Evolutionary conservation across 352 stramenopile genomes (phyloP).

Genomic region (Phytophthora sansomeana): DNA sequence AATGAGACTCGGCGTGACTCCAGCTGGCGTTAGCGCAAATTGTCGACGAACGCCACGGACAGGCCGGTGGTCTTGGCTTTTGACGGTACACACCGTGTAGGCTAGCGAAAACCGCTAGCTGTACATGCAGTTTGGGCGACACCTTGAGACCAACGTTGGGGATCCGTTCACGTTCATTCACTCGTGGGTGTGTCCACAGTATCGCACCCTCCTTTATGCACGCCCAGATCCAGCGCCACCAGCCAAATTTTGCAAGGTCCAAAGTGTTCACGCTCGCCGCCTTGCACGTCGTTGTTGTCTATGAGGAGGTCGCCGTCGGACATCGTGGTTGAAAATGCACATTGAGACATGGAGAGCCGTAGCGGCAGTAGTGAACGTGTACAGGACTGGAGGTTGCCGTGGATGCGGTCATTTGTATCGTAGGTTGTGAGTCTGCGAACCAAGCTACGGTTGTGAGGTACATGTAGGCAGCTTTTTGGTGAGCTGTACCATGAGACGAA

Average conservation of each 20-base stretch:
- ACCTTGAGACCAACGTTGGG: background rate
- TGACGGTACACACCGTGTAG: background rate
- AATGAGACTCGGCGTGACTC: constrained; percentile 5
- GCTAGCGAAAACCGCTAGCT: constrained; percentile 18
- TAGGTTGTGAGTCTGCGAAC: too few species aligned
- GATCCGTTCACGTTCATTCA: too few species aligned
- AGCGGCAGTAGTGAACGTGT: background rate
- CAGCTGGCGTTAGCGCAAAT: constrained; percentile 25
- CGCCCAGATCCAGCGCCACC: constrained; percentile 18
- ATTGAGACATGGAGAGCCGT: constrained; percentile 12
- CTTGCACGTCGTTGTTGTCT: background rate
- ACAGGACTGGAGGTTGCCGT: too few species aligned
- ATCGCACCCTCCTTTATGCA: constrained; percentile 1
- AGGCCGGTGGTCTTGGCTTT: constrained; percentile 13
- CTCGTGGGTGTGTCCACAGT: background rate
- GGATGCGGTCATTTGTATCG: too few species aligned
- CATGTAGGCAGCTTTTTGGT: too few species aligned
- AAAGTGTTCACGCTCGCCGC: background rate
- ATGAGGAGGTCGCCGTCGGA: constrained; percentile 22
- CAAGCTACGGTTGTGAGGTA: too few species aligned
- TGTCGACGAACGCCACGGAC: constrained; percentile 30
- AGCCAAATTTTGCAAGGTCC: constrained; percentile 10
- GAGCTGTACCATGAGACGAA: background rate
- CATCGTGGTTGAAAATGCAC: constrained; percentile 7
- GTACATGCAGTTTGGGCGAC: constrained; percentile 21